Evolutionary conservation across 2,329 filamentous ascomycete species (phyloP), one percentile per base, ranked within the genome.

Genomic region (Grosmannia huntii): DNA sequence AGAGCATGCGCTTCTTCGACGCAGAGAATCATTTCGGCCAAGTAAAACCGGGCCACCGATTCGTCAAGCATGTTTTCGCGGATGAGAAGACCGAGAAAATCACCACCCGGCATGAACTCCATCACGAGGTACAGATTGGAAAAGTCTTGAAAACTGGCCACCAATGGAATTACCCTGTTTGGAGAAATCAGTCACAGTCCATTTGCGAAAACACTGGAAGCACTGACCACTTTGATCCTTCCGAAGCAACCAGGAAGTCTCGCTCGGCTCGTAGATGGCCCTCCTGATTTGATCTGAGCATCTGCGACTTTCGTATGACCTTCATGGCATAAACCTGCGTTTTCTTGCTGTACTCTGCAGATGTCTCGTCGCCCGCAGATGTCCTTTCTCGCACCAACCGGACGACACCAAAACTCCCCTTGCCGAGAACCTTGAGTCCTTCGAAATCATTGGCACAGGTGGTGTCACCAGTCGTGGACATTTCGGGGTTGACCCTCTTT

Each of bases 41-140:
- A 76, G 68, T 97, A 97, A 76, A 89, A 96, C 62, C 82, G 86
- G 5, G 91, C 85, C 50, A 89, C 82, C 0, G 79, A 75, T 69
- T 97, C 94, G 58, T 83, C 83, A 2, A 99, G 76, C 2, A 89
- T 82, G 61, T 94, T 90, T 67, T 95, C 88, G 19, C 91, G 84
- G 58, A 96, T 87, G 19, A 99, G 74, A 0, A 96, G 72, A 1
- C 89, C 89, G 0, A 99, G 77, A 64, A 99, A 97, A 68, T 99
- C 92, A 0, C 94, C 92, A 0, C 92, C 94, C 2, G 95, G 86
- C 90, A 96, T 96, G 68, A 95, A 99, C 60, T 97, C 91, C 90
- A 97, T 96, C 56, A 96, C 87, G 6, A 99, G 81, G 66, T 97
- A 97, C 6, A 99, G 77, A 65, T 89, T 89, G 49, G 81, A 79